Evolutionary conservation across 1,139 yeast genomes (phyloP).

Genomic region (Geotrichum klebahnii): DNA sequence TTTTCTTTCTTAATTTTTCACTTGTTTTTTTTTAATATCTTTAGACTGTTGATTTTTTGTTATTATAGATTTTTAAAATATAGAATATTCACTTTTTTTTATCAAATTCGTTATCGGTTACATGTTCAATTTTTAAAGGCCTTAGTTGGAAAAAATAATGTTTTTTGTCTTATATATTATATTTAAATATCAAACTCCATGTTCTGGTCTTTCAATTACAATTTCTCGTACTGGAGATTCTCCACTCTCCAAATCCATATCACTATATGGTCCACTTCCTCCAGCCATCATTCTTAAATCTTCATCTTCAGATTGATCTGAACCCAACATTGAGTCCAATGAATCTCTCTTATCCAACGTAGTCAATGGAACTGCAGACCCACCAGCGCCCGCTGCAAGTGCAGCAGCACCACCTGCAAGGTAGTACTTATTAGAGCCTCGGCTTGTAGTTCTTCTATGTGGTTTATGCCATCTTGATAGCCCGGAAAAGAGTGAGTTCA

Average conservation of each 20-base stretch:
- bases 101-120: too few species aligned
- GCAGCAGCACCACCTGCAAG: neutral
- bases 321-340: conserved; percentile 11
- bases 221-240: conserved; percentile 5
- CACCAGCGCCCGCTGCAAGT: conserved; percentile 4
- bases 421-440: conserved; percentile 1
- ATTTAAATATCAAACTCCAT: neutral
- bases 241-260: conserved; percentile 1
- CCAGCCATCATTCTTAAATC: neutral
- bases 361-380: conserved; percentile 2
- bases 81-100: too few species aligned
- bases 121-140: too few species aligned
- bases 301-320: conserved; percentile 9
- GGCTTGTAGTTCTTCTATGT: conserved; percentile 7
- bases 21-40: too few species aligned
- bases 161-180: neutral
- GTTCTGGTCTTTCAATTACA: conserved; percentile 5
- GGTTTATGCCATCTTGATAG: conserved; percentile 20
- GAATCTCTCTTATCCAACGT: conserved; percentile 12
- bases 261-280: conserved; percentile 5
- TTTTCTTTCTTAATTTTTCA: too few species aligned
- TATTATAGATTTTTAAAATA: too few species aligned
- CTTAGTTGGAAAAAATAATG: too few species aligned
- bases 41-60: too few species aligned
- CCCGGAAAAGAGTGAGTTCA: conserved; percentile 18